Percentiles rank a stretch among this genome's conserved stretches.
Conservation (phyloP, 1,284 basidiomycete genomes). For the Melampsora americana region DNA sequence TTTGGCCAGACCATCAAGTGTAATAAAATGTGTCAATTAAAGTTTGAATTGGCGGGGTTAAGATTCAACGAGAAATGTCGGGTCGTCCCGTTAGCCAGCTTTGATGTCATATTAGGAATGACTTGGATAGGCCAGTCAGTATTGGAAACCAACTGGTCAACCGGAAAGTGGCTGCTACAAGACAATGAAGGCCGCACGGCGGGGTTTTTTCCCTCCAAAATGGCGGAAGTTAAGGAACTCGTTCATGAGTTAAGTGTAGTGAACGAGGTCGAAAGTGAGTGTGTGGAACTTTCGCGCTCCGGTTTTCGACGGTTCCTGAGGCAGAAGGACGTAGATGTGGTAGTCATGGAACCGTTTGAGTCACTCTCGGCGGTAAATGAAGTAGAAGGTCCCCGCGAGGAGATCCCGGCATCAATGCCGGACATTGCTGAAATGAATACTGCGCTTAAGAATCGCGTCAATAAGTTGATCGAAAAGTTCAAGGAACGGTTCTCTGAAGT, state of each 20-base stretch:
- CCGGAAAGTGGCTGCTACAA: neutral
- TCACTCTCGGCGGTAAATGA: neutral
- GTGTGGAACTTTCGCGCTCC: neutral
- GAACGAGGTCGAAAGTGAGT: neutral
- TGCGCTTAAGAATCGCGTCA: too few relatives aligned
- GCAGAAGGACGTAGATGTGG: neutral
- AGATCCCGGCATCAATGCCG: neutral
- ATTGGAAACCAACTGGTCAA: neutral
- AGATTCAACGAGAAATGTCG: neutral
- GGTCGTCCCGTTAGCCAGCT: neutral
- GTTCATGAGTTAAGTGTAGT: neutral
- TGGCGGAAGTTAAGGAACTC: neutral
- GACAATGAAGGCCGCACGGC: neutral
- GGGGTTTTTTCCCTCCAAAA: neutral
- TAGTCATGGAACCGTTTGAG: neutral
- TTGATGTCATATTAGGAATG: constrained; percentile 8
- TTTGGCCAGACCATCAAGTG: neutral
- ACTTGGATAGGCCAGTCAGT: constrained; percentile 11
- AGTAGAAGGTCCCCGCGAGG: neutral
- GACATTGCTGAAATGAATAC: too few relatives aligned
- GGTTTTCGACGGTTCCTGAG: neutral
- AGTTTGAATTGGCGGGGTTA: neutral
- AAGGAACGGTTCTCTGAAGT: too few relatives aligned
- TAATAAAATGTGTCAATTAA: neutral
- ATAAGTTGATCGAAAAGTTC: too few relatives aligned